Evolutionary conservation across 495 filamentous ascomycete genomes (phyloP).

Genomic region (Tuber brumale): DNA sequence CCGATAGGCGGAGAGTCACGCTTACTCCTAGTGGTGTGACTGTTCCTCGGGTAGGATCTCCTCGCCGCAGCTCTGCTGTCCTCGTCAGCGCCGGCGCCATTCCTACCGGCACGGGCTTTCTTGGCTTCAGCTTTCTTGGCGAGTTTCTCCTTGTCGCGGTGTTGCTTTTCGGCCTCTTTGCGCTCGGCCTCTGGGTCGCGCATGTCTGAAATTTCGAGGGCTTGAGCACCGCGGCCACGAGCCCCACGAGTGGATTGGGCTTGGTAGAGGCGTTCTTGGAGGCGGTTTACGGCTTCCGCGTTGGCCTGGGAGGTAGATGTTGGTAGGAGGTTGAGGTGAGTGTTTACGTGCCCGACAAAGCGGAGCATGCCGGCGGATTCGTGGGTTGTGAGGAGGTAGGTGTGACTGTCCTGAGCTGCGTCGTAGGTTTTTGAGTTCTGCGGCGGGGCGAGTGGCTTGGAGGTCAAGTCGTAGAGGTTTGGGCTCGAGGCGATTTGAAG

Average conservation of each 20-base stretch:
- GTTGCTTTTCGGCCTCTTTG: conserved; percentile 56
- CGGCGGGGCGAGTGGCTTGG: conserved; percentile 61
- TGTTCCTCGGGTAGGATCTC: conserved; percentile 44
- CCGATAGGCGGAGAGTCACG: conserved; percentile 52
- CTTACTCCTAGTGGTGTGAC: conserved; percentile 48
- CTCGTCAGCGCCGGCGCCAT: conserved; percentile 53
- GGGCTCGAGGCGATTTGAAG: conserved; percentile 62
- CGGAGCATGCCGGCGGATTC: conserved; percentile 56
- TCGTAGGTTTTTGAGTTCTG: conserved; percentile 49
- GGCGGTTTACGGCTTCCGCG: conserved; percentile 59
- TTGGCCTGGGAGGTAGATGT: conserved; percentile 49
- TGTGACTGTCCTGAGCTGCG: conserved; percentile 59
- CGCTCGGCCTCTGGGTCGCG: conserved; percentile 60
- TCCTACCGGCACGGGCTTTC: conserved; percentile 46
- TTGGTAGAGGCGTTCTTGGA: conserved; percentile 57
- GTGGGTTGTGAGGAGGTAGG: conserved; percentile 59
- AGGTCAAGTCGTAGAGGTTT: conserved; percentile 60
- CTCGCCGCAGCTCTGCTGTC: conserved; percentile 55
- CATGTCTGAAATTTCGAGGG: conserved; percentile 54
- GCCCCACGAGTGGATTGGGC: conserved; percentile 53
- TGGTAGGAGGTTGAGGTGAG: conserved; percentile 55
- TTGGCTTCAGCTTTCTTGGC: conserved; percentile 47
- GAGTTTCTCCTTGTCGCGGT: conserved; percentile 51
- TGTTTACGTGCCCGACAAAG: conserved; percentile 61
- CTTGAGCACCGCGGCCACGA: conserved; percentile 45